Conservation (phyloP, 345 rosid genomes). For the Gossypium herbaceum region DNA sequence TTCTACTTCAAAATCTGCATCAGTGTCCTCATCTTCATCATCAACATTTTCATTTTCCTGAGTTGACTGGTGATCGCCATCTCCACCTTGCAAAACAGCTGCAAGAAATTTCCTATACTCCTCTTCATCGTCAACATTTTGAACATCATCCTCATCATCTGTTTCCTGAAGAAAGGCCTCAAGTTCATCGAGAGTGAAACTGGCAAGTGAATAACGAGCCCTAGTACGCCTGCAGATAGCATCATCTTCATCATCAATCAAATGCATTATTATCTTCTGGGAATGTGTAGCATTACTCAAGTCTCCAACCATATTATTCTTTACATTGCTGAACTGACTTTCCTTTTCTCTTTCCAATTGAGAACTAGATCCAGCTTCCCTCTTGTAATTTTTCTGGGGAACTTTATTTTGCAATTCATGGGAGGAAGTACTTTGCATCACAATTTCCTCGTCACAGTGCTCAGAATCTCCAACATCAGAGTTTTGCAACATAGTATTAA, state of each 20-base stretch:
- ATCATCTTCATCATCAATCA: conserved; percentile 63
- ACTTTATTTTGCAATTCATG: conserved; percentile 14
- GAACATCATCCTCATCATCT: conserved; percentile 86
- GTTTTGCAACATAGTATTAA: conserved; percentile 18
- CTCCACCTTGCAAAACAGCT: conserved; percentile 68
- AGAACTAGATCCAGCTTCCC: conserved; percentile 19
- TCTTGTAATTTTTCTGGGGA: conserved; percentile 18
- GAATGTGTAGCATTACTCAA: conserved; percentile 17
- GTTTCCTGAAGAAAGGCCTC: conserved; percentile 95
- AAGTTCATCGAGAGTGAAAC: conserved; percentile 90
- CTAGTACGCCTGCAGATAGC: conserved; percentile 89
- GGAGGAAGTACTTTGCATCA: conserved; percentile 25
- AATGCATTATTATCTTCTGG: conserved; percentile 18
- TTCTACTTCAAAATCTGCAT: conserved; percentile 88
- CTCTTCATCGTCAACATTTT: conserved; percentile 79
- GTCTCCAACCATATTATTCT: conserved; percentile 14
- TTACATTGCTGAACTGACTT: conserved; percentile 18
- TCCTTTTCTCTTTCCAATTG: conserved; percentile 23
- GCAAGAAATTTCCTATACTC: conserved; percentile 91
- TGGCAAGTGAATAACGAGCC: conserved; percentile 76
- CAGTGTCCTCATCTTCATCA: conserved; percentile 86
- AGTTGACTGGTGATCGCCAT: conserved; percentile 37
- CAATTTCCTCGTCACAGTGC: conserved; percentile 36
- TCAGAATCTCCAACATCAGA: conserved; percentile 32
- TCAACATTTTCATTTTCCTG: conserved; percentile 41